Evolutionary conservation across 257 asterid species (phyloP).

Genomic region (Fraxinus anomala): DNA sequence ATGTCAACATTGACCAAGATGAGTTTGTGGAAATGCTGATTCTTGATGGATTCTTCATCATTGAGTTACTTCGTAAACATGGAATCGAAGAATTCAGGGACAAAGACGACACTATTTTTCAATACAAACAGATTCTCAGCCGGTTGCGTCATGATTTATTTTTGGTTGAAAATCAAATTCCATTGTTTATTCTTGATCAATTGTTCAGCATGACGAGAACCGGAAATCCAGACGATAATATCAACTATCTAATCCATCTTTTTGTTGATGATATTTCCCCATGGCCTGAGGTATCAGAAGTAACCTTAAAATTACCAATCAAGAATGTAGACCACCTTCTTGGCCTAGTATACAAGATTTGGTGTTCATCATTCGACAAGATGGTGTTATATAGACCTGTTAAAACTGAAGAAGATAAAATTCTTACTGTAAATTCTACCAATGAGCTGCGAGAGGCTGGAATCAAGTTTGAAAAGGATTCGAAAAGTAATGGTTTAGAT

Average conservation of each 20-base stretch:
- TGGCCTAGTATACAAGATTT: background rate
- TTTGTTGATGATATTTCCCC: background rate
- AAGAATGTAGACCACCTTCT: background rate
- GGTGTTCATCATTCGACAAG: background rate
- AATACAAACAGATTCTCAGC: background rate
- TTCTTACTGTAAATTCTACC: constrained; percentile 29
- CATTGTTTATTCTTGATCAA: background rate
- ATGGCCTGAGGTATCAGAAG: background rate
- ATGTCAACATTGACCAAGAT: constrained; percentile 11
- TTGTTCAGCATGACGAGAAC: background rate
- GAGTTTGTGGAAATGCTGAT: constrained; percentile 40
- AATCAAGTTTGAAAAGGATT: constrained; percentile 19
- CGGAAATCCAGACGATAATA: background rate
- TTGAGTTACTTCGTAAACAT: constrained; percentile 28
- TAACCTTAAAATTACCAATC: background rate
- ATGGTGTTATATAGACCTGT: background rate
- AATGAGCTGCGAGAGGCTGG: constrained; percentile 38
- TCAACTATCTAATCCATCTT: background rate
- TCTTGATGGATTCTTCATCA: constrained; percentile 42
- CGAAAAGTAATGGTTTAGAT: constrained; percentile 19
- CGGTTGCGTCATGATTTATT: background rate
- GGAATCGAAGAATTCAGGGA: background rate
- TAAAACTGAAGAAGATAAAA: constrained; percentile 8
- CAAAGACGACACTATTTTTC: background rate
- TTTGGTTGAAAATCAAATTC: background rate